phyloP scores from a whole-genome alignment of 371 early-diverging fungal genomes.

The Smittium mucronatum region DNA sequence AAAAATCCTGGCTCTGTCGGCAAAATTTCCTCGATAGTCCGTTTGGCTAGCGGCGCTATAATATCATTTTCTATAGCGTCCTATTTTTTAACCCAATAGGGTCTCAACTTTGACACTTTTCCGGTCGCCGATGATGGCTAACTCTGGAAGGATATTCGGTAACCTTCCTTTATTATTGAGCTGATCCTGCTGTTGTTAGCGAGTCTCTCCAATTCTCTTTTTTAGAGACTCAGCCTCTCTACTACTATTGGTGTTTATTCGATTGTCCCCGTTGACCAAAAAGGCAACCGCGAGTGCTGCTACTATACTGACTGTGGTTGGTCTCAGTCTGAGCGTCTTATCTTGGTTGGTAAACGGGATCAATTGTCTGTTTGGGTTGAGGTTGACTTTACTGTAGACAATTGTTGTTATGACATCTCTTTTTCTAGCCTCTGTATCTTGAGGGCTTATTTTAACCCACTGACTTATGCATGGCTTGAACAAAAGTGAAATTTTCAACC shows the following conservation, averaged over 20 bases:
- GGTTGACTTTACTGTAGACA: no score
- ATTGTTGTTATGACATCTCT: not conserved
- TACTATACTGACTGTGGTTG: not conserved
- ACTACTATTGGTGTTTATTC: not conserved
- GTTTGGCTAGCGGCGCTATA: not conserved
- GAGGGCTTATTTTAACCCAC: not conserved
- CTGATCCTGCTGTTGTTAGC: not conserved
- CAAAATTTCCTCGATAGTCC: conserved; percentile 1
- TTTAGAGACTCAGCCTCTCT: not conserved
- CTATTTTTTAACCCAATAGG: not conserved
- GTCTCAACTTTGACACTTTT: not conserved
- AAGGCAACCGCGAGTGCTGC: not conserved
- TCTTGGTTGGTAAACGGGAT: not conserved
- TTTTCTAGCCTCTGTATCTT: not conserved
- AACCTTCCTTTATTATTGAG: not conserved
- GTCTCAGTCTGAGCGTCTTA: not conserved
- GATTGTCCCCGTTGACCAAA: not conserved
- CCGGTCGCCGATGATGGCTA: not conserved
- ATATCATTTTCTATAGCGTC: not conserved
- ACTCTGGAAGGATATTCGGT: not conserved
- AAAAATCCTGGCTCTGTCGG: not conserved
- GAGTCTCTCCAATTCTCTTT: not conserved
- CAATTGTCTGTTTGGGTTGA: not conserved
- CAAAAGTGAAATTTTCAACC: not conserved
- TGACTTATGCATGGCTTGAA: not conserved